phyloP scores from a whole-genome alignment of 2,329 filamentous ascomycete species.

The Penicillium hesseltinei region DNA sequence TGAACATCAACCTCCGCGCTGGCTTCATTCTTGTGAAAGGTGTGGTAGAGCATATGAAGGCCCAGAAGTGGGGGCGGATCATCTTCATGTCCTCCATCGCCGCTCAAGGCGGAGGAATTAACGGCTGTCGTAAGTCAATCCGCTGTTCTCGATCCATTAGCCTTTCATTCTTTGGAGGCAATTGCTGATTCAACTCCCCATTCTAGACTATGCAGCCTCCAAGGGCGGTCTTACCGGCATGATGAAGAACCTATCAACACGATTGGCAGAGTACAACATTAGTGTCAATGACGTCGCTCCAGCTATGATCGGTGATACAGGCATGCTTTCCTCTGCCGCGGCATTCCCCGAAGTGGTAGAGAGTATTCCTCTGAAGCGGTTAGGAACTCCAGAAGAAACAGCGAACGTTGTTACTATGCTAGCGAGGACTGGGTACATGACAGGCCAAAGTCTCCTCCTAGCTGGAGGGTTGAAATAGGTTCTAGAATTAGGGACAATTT shows the following conservation, averaged over 20 bases:
- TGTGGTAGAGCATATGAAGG: slow-evolving; percentile 60
- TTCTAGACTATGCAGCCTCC: slow-evolving; percentile 53
- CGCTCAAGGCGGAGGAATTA: slow-evolving; percentile 62
- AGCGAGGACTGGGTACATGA: slow-evolving; percentile 59
- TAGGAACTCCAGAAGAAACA: slow-evolving; percentile 59
- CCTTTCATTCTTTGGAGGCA: not conserved
- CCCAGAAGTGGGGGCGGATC: slow-evolving; percentile 61
- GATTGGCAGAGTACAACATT: slow-evolving; percentile 60
- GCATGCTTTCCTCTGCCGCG: slow-evolving; percentile 61
- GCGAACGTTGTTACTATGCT: slow-evolving; percentile 62
- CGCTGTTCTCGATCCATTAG: not conserved
- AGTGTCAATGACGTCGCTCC: slow-evolving; percentile 67
- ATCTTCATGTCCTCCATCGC: slow-evolving; percentile 65
- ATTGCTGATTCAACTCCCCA: not conserved
- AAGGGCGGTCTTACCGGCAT: slow-evolving; percentile 63
- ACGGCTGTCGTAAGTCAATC: slow-evolving; percentile 54
- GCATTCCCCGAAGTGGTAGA: slow-evolving; percentile 59
- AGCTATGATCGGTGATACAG: slow-evolving; percentile 65
- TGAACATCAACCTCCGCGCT: slow-evolving; percentile 61
- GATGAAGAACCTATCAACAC: slow-evolving; percentile 63
- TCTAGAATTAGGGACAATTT: not conserved
- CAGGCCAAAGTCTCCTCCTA: slow-evolving; percentile 55
- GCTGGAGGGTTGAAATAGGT: slow-evolving; percentile 52
- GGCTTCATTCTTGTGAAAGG: slow-evolving; percentile 62
- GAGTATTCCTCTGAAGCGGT: slow-evolving; percentile 58